These are phyloP conservation scores for Astrocystis sublimbata DNA, from an alignment of 495 filamentous ascomycete genomes.

Conservation along the genomic window DNA sequence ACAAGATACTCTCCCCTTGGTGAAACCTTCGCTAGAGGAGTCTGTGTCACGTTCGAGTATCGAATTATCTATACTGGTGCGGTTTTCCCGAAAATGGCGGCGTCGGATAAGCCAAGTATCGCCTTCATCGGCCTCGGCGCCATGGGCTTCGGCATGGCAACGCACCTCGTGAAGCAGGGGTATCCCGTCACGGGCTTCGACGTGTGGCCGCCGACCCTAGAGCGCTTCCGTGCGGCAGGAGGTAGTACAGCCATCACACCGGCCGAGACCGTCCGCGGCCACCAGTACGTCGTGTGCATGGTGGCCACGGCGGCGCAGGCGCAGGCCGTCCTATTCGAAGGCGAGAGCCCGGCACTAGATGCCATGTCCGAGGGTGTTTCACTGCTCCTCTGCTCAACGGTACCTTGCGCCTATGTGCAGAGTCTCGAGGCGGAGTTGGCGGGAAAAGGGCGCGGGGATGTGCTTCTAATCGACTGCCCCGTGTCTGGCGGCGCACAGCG, in stretches of 20 bases:
- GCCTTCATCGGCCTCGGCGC: conserved; percentile 84
- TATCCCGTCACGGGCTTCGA: conserved; percentile 75
- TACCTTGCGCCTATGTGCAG: conserved; percentile 65
- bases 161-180: conserved; percentile 68
- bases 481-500: conserved; percentile 76
- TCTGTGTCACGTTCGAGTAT: not conserved
- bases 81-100: conserved; percentile 10
- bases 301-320: conserved; percentile 75
- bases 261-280: conserved; percentile 61
- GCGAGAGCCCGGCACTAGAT: conserved; percentile 56
- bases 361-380: conserved; percentile 59
- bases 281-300: conserved; percentile 71
- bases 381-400: conserved; percentile 74
- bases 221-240: conserved; percentile 66
- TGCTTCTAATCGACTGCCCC: conserved; percentile 70
- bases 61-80: too few species aligned
- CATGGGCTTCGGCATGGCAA: conserved; percentile 89
- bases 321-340: conserved; percentile 63
- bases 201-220: conserved; percentile 70
- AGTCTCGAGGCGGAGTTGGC: conserved; percentile 58
- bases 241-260: conserved; percentile 63
- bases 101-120: conserved; percentile 52
- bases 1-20: not conserved
- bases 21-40: not conserved
- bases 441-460: conserved; percentile 57